These are phyloP conservation scores for Morella rubra DNA, from an alignment of 306 rosid genomes.

Conservation along the genomic window DNA sequence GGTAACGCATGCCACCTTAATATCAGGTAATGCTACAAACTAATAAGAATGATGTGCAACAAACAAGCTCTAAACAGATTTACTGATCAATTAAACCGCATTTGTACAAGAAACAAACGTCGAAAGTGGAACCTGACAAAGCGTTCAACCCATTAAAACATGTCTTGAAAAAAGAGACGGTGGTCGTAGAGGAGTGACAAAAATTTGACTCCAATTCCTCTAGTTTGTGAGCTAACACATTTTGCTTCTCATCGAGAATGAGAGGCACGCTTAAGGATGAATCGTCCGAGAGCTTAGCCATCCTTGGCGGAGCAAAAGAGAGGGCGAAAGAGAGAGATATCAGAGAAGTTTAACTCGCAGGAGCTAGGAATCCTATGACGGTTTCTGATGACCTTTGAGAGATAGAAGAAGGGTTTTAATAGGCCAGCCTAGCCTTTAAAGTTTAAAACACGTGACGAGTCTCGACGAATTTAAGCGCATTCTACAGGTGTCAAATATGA, in stretches of 20 bases:
- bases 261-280: conserved; percentile 34
- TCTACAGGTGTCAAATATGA: background rate
- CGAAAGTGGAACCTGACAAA: conserved; percentile 31
- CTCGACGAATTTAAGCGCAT: background rate
- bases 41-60: background rate
- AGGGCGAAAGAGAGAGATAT: conserved; percentile 1
- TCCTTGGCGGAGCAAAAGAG: conserved; percentile 25
- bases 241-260: conserved; percentile 23
- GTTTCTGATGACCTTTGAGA: background rate
- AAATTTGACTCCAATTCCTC: conserved; percentile 25
- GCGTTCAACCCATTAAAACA: conserved; percentile 49
- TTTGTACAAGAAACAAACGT: background rate
- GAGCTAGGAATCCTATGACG: background rate
- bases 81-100: background rate
- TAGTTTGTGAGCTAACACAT: conserved; percentile 10
- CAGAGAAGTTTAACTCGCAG: background rate
- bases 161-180: conserved; percentile 36
- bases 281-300: background rate
- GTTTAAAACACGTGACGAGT: background rate
- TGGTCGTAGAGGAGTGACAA: background rate
- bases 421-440: background rate
- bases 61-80: background rate
- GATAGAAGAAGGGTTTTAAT: background rate
- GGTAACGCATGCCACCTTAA: no score
- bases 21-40: background rate